phyloP scores from a whole-genome alignment of 352 stramenopile genomes.

The Globisporangium nagaii region DNA sequence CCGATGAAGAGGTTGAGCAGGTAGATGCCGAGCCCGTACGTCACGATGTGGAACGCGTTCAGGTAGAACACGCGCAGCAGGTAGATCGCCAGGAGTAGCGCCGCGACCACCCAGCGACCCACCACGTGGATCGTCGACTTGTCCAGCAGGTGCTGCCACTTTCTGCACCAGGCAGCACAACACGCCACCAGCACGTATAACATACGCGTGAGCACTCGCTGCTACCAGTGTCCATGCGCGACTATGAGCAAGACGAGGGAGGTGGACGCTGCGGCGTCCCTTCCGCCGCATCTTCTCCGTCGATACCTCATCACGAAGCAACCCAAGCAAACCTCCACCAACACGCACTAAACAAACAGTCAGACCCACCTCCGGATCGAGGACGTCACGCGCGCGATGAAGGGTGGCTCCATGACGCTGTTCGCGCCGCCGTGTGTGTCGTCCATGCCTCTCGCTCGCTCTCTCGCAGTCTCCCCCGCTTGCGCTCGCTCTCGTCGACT shows the following conservation, averaged over 20 bases:
- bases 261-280: not conserved
- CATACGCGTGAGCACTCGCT: not conserved
- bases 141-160: conserved; percentile 97
- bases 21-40: conserved; percentile 98
- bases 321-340: not conserved
- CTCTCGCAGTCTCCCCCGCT: too few species aligned
- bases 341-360: not conserved
- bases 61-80: conserved; percentile 90
- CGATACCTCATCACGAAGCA: not conserved
- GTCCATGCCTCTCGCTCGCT: conserved; percentile 5
- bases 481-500: too few species aligned
- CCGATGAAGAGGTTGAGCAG: conserved; percentile 99
- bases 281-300: not conserved
- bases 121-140: conserved; percentile 96
- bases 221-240: not conserved
- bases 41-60: conserved; percentile 98
- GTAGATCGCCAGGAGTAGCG: conserved; percentile 87
- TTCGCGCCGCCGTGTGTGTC: conserved; percentile 50
- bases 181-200: not conserved
- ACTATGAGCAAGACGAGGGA: too few species aligned
- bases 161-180: conserved; percentile 59
- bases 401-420: conserved; percentile 68
- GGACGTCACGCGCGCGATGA: conserved; percentile 66
- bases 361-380: conserved; percentile 70
- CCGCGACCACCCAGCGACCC: conserved; percentile 89